Conservation (phyloP, 2,329 filamentous ascomycete species). For the Dothiorella sarmentorum region DNA sequence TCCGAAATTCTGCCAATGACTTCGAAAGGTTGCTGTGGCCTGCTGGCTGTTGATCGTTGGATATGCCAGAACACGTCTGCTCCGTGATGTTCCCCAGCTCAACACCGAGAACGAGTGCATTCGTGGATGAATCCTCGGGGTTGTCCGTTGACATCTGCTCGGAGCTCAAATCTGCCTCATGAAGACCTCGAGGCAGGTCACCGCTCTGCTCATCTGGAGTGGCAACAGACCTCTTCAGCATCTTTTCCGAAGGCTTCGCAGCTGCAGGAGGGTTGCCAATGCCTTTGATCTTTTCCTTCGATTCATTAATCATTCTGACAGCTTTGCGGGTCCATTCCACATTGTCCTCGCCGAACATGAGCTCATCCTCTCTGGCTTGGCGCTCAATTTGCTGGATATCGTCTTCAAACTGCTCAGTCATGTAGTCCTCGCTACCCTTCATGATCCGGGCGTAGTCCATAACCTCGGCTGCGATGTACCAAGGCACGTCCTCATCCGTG, state of each 20-base stretch:
- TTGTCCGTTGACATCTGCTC: not conserved
- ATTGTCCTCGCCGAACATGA: conserved; percentile 88
- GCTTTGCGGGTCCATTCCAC: conserved; percentile 83
- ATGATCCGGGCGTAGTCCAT: conserved; percentile 93
- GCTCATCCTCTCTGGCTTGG: conserved; percentile 84
- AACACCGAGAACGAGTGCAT: not conserved
- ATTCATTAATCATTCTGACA: conserved; percentile 66
- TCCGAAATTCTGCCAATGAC: conserved; percentile 15
- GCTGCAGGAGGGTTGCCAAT: conserved; percentile 62
- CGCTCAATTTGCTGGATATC: conserved; percentile 71
- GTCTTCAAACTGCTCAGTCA: conserved; percentile 72
- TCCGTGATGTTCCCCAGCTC: not conserved
- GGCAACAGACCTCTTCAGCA: conserved; percentile 42
- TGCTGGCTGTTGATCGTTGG: not conserved
- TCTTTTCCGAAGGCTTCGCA: conserved; percentile 50
- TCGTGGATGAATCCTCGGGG: not conserved
- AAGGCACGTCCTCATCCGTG: conserved; percentile 75
- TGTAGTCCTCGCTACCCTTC: conserved; percentile 88
- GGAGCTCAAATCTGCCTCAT: not conserved
- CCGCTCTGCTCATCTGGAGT: not conserved
- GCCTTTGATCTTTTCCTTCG: conserved; percentile 70
- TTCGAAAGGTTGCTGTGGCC: conserved; percentile 14
- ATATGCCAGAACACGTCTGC: not conserved
- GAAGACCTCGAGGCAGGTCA: not conserved
- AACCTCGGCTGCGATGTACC: conserved; percentile 92